Evolutionary conservation across 441 rosid genomes (phyloP).

Genomic region (Pelargonium fulgidum): DNA sequence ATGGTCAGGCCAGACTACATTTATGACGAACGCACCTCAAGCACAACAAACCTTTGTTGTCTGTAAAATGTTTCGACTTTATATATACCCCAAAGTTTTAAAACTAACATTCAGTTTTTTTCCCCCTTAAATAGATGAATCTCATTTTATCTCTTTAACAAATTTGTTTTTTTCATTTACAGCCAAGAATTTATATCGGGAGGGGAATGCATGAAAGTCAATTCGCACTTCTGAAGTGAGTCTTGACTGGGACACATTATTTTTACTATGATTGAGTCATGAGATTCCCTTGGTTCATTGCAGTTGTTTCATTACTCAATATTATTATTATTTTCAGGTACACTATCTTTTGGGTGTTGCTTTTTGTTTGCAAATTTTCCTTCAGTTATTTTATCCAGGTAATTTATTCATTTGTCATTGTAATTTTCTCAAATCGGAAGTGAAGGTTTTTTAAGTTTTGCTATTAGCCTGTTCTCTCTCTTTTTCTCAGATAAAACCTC

Average conservation of each 20-base stretch:
- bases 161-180: constrained; percentile 27
- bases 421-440: constrained; percentile 4
- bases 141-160: constrained; percentile 23
- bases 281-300: background rate
- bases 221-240: constrained; percentile 84
- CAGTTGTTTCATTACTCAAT: background rate
- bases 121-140: constrained; percentile 26
- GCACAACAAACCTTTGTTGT: background rate
- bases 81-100: constrained; percentile 79
- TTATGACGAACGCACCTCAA: no score
- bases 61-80: constrained; percentile 20
- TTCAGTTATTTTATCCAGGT: constrained; percentile 65
- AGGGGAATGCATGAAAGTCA: constrained; percentile 99
- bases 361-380: constrained; percentile 42
- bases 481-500: constrained; percentile 55
- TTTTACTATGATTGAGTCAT: background rate
- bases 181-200: constrained; percentile 93
- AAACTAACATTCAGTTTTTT: constrained; percentile 74
- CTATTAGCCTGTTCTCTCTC: constrained; percentile 14
- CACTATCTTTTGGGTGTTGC: constrained; percentile 77
- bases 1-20: no score
- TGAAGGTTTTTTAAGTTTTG: constrained; percentile 7
- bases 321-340: constrained; percentile 48
- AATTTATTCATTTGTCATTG: background rate
- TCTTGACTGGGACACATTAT: constrained; percentile 17